Evolutionary conservation across 306 rosid species (phyloP).

Genomic region (Castanea sativa): DNA sequence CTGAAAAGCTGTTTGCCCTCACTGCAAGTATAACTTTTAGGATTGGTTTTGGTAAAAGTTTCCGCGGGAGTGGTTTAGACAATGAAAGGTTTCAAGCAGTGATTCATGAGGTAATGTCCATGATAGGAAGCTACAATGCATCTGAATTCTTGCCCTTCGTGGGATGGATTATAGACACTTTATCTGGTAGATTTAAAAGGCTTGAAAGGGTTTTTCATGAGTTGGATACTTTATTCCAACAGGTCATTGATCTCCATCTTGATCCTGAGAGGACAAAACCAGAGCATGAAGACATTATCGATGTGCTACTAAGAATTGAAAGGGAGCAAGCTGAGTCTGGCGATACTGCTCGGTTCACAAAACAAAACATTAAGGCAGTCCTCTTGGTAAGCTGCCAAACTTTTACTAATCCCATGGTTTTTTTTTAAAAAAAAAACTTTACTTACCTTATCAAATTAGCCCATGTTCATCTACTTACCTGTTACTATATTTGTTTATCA

Average conservation of each 20-base stretch:
- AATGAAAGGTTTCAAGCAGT: too few relatives aligned
- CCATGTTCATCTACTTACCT: background rate
- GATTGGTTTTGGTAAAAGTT: constrained; percentile 18
- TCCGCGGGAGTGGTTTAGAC: too few relatives aligned
- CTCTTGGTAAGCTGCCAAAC: constrained; percentile 23
- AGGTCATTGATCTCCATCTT: too few relatives aligned
- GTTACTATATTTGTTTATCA: background rate
- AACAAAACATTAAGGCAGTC: constrained; percentile 37
- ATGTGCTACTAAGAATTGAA: constrained; percentile 33
- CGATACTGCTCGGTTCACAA: background rate
- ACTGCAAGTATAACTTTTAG: constrained; percentile 19
- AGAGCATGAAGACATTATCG: constrained; percentile 37
- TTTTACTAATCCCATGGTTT: too few relatives aligned
- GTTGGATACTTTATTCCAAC: too few relatives aligned
- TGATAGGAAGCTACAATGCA: too few relatives aligned
- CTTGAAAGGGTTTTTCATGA: too few relatives aligned
- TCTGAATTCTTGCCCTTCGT: too few relatives aligned
- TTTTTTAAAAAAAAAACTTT: too few relatives aligned
- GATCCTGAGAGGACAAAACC: background rate
- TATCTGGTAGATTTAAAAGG: too few relatives aligned
- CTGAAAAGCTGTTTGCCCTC: background rate
- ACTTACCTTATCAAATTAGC: background rate
- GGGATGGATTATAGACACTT: too few relatives aligned
- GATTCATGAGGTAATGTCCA: too few relatives aligned
- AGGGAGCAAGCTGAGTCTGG: constrained; percentile 25